A percentile compares a stretch with the other conserved stretches of the same genome.
These are phyloP conservation scores for Neospora caninum DNA, from an alignment of 169 alveolate species.

Conservation along the genomic window DNA sequence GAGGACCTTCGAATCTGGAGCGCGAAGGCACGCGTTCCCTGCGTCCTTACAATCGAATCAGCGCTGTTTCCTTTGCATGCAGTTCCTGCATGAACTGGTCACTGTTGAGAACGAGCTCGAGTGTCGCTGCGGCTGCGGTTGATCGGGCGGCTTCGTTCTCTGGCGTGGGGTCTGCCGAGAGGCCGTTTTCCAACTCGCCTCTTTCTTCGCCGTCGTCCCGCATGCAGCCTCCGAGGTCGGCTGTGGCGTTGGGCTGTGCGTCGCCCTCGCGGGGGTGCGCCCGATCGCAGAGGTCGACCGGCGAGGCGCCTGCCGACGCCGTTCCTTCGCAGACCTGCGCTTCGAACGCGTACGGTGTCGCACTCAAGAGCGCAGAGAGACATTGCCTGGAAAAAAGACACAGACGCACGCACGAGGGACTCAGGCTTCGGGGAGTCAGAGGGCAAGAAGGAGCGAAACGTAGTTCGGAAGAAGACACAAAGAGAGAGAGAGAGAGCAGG, in stretches of 20 bases:
- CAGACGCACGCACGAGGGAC: background rate
- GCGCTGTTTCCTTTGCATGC: background rate
- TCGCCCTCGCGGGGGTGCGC: too few species aligned
- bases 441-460: background rate
- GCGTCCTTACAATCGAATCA: background rate
- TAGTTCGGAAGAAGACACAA: background rate
- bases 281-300: background rate
- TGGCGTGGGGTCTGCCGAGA: background rate
- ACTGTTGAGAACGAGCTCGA: background rate
- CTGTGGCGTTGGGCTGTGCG: too few species aligned
- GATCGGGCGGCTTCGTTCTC: background rate
- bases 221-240: too few species aligned
- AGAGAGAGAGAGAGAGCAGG: background rate
- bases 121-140: background rate
- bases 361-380: background rate
- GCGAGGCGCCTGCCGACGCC: background rate
- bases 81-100: slow-evolving; percentile 6
- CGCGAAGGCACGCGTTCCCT: background rate
- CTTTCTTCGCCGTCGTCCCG: background rate
- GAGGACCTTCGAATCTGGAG: too few species aligned
- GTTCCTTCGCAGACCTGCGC: background rate
- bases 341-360: background rate
- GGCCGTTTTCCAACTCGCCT: background rate
- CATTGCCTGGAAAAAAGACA: background rate
- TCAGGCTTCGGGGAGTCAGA: background rate